Evolutionary conservation across 495 filamentous ascomycete species (phyloP), one percentile per base, ranked within the genome.

Genomic region (Penicillium longicatenatum): DNA sequence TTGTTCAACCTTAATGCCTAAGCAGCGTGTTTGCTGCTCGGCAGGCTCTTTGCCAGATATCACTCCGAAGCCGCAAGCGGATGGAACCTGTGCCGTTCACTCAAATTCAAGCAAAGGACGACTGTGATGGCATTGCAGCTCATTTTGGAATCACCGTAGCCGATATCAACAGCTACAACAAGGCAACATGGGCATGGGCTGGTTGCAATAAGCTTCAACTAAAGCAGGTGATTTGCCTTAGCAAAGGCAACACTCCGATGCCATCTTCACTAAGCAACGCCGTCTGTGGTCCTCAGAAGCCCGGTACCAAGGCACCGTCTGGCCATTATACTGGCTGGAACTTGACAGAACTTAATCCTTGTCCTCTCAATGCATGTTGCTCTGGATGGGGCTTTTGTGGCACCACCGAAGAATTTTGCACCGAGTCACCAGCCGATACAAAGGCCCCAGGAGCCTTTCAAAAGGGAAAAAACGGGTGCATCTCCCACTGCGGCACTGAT

Each of bases 11-110:
- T 66, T 82, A 3, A 52, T 50, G 29, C 37, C 61, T 6, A 58
- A 63, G 3, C 67, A 82, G 48, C 52, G 70, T n/a, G 75, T 82
- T 19, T 84, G 81, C 70, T 83, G 82, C 57, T 70, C 72, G 1
- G 19, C 57, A 3, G 81, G 78, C 16, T 59, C 54, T 1, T 57
- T 75, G 2, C 73, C 74, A 0, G 68, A 81, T 58, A 58, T 61
- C 17, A 57, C 49, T 4, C 80, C 79, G 0, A 62, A 67, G 48
- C 73, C 72, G 0, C 65, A 78, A 30, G n/a, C 68, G 2, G 68
- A 83, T 51, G 80, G 79, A 12, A 59, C 62, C 0, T 84, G 81
- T 53, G n/a, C n/a, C n/a, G n/a, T 52, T 55, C 11, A 49, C 58
- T 64, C 49, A 31, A 2, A 70, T 75, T 16, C 14, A 61, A 17